Base-by-base conservation (phyloP, 2,329 filamentous ascomycete genomes). In the Fusarium nygamai region DNA sequence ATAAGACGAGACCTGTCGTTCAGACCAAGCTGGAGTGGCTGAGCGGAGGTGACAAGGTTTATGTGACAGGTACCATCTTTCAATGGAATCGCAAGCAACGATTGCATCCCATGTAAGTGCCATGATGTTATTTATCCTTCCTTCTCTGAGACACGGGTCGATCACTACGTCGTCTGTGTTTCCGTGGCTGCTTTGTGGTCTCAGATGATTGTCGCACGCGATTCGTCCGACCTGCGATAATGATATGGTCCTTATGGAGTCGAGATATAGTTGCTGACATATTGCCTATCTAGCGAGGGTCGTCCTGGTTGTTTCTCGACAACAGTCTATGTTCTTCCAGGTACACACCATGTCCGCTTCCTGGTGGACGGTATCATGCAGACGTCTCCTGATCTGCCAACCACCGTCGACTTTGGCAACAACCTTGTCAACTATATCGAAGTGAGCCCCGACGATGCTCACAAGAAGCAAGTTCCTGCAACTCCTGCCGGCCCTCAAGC, bases 371-470 rank as follows among this genome's bases (percentile, higher is more conserved):
- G 93, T 67, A 92, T 96, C 79, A 98, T 98, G 94, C 90, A 92
- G 81, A 96, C 95, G 20, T 96, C 94, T 22, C 91, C 93, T 69
- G 91, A 93, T 73, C 87, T 98, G 63, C 96, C 96, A 20, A 98
- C 96, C 0, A 97, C 96, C 4, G 96, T 99, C 67, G 96, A 99
- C 82, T 98, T 97, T 82, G 97, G 95, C 74, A 98, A 98, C 85
- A 97, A 98, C 81, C 88, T 99, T 24, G 96, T 99, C 83, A 99
- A 99, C 84, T 99, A 98, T 82, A 94, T 99, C 80, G 96, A 99
- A 85, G 93, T 98, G 71, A 94, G 89, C 78, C 91, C 94, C 41
- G 92, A 95, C 64, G 92, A 95, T 79, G 83, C 92, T 36, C 73
- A 78, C 29, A 74, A 82, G 54, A 71, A 76, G 36, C 77, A 76